Conservation (phyloP, 768 basidiomycete genomes). For the Mycena epipterygia region DNA sequence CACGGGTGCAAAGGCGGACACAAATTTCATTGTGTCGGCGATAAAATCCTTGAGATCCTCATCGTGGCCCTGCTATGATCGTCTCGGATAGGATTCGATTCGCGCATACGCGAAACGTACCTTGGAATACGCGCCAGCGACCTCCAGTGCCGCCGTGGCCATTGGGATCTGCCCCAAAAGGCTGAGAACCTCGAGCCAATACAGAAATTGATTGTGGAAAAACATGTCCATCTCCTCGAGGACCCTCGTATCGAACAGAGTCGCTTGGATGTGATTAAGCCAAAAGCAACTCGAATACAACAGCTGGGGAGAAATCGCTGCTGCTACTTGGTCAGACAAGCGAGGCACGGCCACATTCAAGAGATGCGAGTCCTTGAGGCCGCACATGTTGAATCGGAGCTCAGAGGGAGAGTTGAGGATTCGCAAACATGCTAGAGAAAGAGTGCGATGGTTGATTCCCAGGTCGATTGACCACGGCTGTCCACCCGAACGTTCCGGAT, state of each 20-base stretch:
- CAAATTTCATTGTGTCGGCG: conserved; percentile 28
- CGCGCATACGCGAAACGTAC: neutral
- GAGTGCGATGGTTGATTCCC: no score
- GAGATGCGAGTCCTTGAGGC: conserved; percentile 22
- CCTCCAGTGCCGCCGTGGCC: neutral
- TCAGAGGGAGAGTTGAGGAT: conserved; percentile 17
- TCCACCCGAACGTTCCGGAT: no score
- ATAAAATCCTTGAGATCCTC: neutral
- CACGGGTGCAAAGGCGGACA: conserved; percentile 32
- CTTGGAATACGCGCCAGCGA: neutral
- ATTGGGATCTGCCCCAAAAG: neutral
- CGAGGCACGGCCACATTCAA: conserved; percentile 18
- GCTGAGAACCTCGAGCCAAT: conserved; percentile 39
- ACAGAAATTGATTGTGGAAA: conserved; percentile 19
- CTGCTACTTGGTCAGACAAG: neutral
- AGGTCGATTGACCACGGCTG: no score
- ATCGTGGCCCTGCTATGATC: neutral
- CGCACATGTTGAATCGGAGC: conserved; percentile 38
- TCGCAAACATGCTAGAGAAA: conserved; percentile 11
- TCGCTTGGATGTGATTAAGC: conserved; percentile 19
- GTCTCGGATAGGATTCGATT: neutral
- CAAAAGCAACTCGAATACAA: conserved; percentile 27
- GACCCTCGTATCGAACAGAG: neutral
- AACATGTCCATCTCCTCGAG: conserved; percentile 1
- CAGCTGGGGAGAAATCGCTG: conserved; percentile 9